phyloP scores from a whole-genome alignment of 805 yeast species.

The Saccharomycopsis sp. region DNA sequence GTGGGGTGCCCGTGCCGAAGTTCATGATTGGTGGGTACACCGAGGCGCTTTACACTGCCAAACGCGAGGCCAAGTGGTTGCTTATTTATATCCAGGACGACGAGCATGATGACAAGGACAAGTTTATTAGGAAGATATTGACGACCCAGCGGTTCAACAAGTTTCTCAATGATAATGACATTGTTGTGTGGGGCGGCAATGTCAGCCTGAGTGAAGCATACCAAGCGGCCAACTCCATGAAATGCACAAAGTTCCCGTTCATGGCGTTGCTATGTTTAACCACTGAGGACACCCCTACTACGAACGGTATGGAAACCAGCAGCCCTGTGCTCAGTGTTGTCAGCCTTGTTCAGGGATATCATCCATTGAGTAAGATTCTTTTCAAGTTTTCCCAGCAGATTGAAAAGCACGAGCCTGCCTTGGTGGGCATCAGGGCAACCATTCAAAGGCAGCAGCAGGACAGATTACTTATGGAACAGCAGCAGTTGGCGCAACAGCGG shows the following conservation, averaged over 20 bases:
- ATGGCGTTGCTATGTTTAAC: conserved; percentile 68
- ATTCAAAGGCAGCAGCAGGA: conserved; percentile 47
- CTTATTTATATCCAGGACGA: conserved; percentile 66
- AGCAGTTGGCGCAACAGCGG: conserved; percentile 67
- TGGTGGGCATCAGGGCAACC: conserved; percentile 53
- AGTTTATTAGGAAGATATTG: conserved; percentile 46
- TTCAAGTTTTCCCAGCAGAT: conserved; percentile 38
- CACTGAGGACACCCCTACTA: conserved; percentile 40
- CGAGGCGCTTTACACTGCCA: conserved; percentile 64
- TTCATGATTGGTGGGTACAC: conserved; percentile 70
- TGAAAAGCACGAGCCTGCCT: conserved; percentile 50
- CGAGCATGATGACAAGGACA: conserved; percentile 52
- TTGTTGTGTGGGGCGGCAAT: conserved; percentile 83
- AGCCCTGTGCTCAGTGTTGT: conserved; percentile 53
- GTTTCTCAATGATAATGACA: conserved; percentile 40
- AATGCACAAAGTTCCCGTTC: conserved; percentile 72
- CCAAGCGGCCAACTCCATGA: conserved; percentile 69
- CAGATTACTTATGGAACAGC: conserved; percentile 54
- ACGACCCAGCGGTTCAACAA: conserved; percentile 41
- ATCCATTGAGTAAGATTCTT: conserved; percentile 34
- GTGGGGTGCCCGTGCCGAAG: conserved; percentile 23
- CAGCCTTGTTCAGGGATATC: conserved; percentile 52
- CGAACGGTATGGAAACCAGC: conserved; percentile 43
- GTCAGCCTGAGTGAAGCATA: conserved; percentile 73
- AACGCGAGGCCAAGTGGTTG: conserved; percentile 61